Evolutionary conservation across 345 rosid species (phyloP), one percentile per base, ranked within the genome.

Genomic region (Gossypioides kirkii): DNA sequence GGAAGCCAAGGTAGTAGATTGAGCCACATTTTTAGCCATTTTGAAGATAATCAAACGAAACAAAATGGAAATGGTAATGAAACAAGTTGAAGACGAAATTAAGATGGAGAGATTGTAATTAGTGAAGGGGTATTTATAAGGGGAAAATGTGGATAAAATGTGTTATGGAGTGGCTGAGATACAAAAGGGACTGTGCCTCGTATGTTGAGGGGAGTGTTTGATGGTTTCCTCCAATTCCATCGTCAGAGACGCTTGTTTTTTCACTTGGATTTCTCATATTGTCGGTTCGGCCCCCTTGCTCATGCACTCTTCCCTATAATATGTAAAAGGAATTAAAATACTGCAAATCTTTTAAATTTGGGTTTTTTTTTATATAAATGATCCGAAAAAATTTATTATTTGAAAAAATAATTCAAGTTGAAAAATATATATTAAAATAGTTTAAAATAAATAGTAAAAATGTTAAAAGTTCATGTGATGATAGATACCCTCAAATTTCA

Each of bases 1-100:
- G 5, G 86, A 82, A 75, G 85, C 83, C 79, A 85, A 53, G 79
- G 73, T 81, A 56, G 77, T 56, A 65, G 87, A 82, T 42, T 81
- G 82, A 76, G 82, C 80, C 6, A 79, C 81, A 79, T 79, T 79
- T 60, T 83, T 83, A 8, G 86, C 85, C 90, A 88, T 86, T 71
- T 26, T 14, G 36, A 12, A 10, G 13, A 41, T 14, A 0, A 61
- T 17, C 13, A n/a, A 22, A n/a, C 2, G 42, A 14, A 43, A 20
- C 14, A 28, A 59, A n/a, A n/a, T n/a, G n/a, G n/a, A n/a, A n/a
- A n/a, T n/a, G n/a, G n/a, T n/a, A n/a, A n/a, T 7, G 42, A 14
- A 43, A 20, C 14, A 28, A 59, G 47, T 10, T 8, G 10, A 17
- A 17, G 18, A 17, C 20, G 17, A 50, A 16, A 6, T 50, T 50